These are phyloP conservation scores for Seminavis robusta DNA, from an alignment of 108 stramenopile genomes.

Conservation along the genomic window DNA sequence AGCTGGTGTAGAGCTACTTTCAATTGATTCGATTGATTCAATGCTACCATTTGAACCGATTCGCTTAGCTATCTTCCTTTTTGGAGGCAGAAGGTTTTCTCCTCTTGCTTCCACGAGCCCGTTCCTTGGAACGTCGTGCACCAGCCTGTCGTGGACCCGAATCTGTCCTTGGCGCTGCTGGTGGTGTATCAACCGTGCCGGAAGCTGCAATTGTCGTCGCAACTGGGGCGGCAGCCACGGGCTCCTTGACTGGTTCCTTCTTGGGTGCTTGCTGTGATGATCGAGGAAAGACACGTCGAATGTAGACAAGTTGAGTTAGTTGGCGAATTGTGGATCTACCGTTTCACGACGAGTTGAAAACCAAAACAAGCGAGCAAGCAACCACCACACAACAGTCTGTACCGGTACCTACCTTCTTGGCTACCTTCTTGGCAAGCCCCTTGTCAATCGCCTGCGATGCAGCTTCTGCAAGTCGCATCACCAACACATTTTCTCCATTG, in stretches of 20 bases:
- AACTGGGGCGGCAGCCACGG: constrained; percentile 15
- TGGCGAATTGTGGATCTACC: not conserved
- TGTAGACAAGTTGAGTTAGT: not conserved
- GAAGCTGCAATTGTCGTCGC: constrained; percentile 27
- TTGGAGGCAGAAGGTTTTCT: too few species aligned
- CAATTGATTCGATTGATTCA: too few species aligned
- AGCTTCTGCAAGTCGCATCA: constrained; percentile 67
- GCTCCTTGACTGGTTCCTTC: not conserved
- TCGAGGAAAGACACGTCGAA: not conserved
- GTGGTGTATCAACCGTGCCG: constrained; percentile 13
- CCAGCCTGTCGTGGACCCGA: constrained; percentile 74
- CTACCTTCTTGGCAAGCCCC: constrained; percentile 70
- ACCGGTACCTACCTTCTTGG: constrained; percentile 6
- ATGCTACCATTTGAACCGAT: too few species aligned
- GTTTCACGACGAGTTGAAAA: not conserved
- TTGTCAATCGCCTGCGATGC: constrained; percentile 81
- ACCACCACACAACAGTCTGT: not conserved
- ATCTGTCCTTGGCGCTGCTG: constrained; percentile 6
- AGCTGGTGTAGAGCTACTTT: too few species aligned
- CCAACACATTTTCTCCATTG: constrained; percentile 71
- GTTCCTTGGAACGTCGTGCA: constrained; percentile 64
- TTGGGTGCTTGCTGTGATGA: too few species aligned
- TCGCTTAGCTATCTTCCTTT: too few species aligned
- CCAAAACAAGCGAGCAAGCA: not conserved
- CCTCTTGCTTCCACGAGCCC: constrained; percentile 42